Percentiles rank a stretch among this genome's conserved stretches.
Conservation (phyloP, 73 alveolate genomes). For the Paramecium sonneborni region DNA sequence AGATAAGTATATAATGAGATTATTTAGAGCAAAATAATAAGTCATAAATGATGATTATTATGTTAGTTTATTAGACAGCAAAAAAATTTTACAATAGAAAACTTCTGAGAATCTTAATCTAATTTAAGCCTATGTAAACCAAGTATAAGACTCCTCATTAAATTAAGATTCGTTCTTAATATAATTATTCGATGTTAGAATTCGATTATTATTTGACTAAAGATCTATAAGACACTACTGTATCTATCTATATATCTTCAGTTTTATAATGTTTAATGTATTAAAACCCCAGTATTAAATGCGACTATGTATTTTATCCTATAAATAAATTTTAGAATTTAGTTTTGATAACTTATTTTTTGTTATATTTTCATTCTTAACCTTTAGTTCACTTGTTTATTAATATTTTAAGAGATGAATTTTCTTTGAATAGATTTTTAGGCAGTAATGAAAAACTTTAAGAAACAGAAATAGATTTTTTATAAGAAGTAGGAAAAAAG, state of each 20-base stretch:
- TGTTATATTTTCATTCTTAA: slow-evolving; percentile 11
- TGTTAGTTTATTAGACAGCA: neutral
- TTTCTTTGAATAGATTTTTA: neutral
- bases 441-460: neutral
- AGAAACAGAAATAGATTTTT: neutral
- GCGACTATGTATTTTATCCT: neutral
- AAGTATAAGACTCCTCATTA: neutral
- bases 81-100: neutral
- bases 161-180: neutral
- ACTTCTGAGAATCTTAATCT: neutral
- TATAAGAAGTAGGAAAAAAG: neutral
- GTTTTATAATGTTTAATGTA: neutral
- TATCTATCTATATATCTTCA: neutral
- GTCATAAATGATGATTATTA: neutral
- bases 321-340: neutral
- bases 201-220: neutral
- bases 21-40: neutral
- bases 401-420: neutral
- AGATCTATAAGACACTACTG: neutral
- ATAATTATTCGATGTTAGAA: neutral
- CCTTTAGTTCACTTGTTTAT: neutral
- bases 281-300: neutral
- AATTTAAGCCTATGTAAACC: neutral
- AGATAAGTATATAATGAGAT: neutral
- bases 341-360: neutral